Evolutionary conservation across 139 green algal species (phyloP).

Genomic region (Tetraselmis striata): DNA sequence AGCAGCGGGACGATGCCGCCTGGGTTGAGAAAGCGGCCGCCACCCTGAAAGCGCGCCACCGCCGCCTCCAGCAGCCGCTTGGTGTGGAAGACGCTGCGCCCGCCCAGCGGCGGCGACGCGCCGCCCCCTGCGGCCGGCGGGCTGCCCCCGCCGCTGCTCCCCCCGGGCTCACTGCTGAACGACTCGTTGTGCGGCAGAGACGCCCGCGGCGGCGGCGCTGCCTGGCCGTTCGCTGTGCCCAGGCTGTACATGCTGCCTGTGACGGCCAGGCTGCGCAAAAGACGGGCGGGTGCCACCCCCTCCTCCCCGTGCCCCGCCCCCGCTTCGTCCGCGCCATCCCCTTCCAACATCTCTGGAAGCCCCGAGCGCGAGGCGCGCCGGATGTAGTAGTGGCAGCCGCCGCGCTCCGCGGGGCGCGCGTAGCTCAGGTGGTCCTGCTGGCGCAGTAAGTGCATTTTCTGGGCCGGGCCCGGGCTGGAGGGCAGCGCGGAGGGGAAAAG

Average conservation of each 20-base stretch:
- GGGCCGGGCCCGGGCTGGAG: background rate
- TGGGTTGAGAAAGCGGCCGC: background rate
- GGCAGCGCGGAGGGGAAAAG: background rate
- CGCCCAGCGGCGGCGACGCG: background rate
- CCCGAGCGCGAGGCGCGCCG: background rate
- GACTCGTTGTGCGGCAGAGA: background rate
- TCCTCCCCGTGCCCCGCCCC: background rate
- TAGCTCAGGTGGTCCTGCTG: background rate
- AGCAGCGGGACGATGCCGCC: background rate
- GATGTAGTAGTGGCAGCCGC: background rate
- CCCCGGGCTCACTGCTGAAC: background rate
- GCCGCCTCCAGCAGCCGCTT: background rate
- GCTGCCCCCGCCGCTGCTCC: too few relatives aligned
- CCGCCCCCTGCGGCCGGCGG: too few relatives aligned
- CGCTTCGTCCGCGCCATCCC: background rate
- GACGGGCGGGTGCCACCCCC: background rate
- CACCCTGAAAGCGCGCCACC: too few relatives aligned
- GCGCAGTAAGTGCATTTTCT: background rate
- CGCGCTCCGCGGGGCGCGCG: too few relatives aligned
- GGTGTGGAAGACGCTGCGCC: background rate
- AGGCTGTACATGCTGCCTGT: background rate
- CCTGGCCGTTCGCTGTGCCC: background rate
- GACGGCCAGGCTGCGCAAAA: background rate
- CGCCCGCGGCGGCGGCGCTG: background rate
- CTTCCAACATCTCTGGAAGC: background rate